A percentile compares a stretch with the other conserved stretches of the same genome.
phyloP scores from a whole-genome alignment of 768 basidiomycete species.

The Amanita jacksonii region DNA sequence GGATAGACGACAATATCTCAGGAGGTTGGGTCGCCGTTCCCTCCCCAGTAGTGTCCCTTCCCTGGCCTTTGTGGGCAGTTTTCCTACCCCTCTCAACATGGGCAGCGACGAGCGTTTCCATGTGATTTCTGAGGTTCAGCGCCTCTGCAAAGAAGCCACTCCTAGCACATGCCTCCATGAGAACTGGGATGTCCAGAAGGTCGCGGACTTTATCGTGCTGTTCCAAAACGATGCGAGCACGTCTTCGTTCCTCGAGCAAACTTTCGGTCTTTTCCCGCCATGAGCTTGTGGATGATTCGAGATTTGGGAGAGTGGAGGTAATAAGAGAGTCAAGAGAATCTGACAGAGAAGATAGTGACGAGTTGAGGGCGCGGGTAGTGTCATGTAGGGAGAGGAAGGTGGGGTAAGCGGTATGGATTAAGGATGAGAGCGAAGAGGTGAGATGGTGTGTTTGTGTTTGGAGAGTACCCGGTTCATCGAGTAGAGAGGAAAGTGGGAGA shows the following conservation, averaged over 20 bases:
- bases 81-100: neutral
- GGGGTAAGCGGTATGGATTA: slow-evolving; percentile 86
- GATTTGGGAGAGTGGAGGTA: slow-evolving; percentile 55
- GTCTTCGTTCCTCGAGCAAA: slow-evolving; percentile 65
- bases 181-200: slow-evolving; percentile 79
- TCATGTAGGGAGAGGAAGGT: slow-evolving; percentile 86
- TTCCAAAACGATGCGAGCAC: slow-evolving; percentile 80
- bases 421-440: slow-evolving; percentile 79
- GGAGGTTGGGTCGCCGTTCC: slow-evolving; percentile 19
- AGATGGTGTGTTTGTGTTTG: slow-evolving; percentile 81
- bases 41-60: slow-evolving; percentile 1
- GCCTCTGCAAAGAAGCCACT: slow-evolving; percentile 92
- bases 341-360: slow-evolving; percentile 67
- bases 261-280: slow-evolving; percentile 69
- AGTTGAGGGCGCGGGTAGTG: slow-evolving; percentile 63
- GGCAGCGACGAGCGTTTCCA: slow-evolving; percentile 36
- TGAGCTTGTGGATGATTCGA: slow-evolving; percentile 61
- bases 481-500: slow-evolving; percentile 57
- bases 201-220: slow-evolving; percentile 91
- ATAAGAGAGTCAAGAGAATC: slow-evolving; percentile 64
- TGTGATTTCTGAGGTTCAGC: slow-evolving; percentile 73
- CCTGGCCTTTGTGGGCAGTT: slow-evolving; percentile 27
- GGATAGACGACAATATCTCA: slow-evolving; percentile 49
- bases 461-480: slow-evolving; percentile 64
- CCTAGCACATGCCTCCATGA: slow-evolving; percentile 89